Evolutionary conservation across 345 rosid species (phyloP), one percentile per base, ranked within the genome.

Genomic region (Jatropha curcas): DNA sequence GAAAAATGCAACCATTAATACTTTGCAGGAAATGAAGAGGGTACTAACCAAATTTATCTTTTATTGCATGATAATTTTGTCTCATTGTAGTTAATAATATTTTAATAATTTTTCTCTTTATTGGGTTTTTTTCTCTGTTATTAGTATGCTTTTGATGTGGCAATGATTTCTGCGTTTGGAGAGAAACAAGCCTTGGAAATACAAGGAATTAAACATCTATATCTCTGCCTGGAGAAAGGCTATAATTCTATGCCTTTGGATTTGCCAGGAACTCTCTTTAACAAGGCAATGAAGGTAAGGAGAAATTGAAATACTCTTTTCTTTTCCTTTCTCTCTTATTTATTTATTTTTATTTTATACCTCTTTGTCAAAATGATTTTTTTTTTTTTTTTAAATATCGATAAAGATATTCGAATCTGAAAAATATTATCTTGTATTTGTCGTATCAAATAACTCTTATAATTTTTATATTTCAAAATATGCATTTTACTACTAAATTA

Each of bases 121-220:
- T 65, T 74, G 63, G 41, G 5, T 31, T 20, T 67, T 16, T 67
- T 31, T n/a, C 30, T 11, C 28, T 7, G 51, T n/a, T 64, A 72
- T 33, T 71, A 92, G 99, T 95, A 89, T 83, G 97, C 99, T 75
- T 91, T 90, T 79, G 91, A 95, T 72, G 99, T 95, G 88, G 99
- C 98, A 78, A 85, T 92, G 78, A 83, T 84, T 20, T 89, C 95
- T 65, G 92, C 84, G 27, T 87, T 94, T 31, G 98, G 98, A 3
- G 81, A 73, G 45, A 84, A 81, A 77, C 79, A 79, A 78, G 86
- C 83, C 43, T 58, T 80, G 71, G 80, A 85, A 76, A 84, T 84
- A 76, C 87, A 88, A 77, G 85, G 73, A 63, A 89, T 94, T 71
- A 90, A 89, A 74, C 74, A 83, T 48, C 85, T 92, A 30, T 94